A percentile compares a stretch with the other conserved stretches of the same genome.
Conservation (phyloP, 1,284 basidiomycete genomes). For the Cronartium ribicola region DNA sequence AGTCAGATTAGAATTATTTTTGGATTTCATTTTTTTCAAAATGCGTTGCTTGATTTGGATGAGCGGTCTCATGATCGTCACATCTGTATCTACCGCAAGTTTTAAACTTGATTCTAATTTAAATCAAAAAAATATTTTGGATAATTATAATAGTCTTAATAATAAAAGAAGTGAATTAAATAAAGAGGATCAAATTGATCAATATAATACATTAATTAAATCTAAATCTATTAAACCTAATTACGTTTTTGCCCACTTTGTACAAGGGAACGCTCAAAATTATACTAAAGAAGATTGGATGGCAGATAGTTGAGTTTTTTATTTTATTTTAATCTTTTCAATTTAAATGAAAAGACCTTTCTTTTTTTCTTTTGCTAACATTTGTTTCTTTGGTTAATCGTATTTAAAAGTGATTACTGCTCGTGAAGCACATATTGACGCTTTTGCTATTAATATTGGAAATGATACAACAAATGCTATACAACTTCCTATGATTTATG, state of each 20-base stretch:
- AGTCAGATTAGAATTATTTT: no score
- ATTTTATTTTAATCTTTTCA: no score
- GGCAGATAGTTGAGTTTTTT: slow-evolving; percentile 18
- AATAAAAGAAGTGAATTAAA: no score
- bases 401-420: not conserved
- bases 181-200: not conserved
- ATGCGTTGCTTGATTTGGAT: no score
- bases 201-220: not conserved
- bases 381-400: not conserved
- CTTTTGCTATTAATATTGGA: slow-evolving; percentile 40
- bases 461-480: slow-evolving; percentile 24
- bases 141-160: no score
- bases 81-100: no score
- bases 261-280: slow-evolving; percentile 34
- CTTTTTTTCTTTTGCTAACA: not conserved
- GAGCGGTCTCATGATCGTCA: no score
- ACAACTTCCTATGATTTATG: slow-evolving; percentile 29
- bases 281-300: slow-evolving; percentile 25
- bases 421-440: slow-evolving; percentile 17
- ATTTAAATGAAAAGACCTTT: not conserved
- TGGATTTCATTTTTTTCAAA: no score
- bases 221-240: no score
- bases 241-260: slow-evolving; percentile 39
- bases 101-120: no score
- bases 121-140: no score